Evolutionary conservation across 768 basidiomycete species (phyloP).

Genomic region (Boletus speciosus): DNA sequence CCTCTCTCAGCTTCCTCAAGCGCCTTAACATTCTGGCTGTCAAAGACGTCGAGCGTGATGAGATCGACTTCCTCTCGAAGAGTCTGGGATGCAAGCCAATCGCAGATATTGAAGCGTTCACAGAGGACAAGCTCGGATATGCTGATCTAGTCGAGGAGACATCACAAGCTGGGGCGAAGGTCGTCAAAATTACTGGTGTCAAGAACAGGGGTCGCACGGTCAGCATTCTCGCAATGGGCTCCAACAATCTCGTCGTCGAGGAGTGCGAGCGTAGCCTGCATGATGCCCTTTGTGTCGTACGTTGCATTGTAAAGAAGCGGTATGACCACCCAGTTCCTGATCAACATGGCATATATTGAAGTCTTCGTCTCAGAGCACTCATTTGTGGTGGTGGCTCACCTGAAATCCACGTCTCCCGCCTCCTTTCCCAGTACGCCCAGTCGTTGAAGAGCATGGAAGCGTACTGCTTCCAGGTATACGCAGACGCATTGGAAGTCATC

Average conservation of each 20-base stretch:
- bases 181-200: constrained; percentile 91
- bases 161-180: constrained; percentile 77
- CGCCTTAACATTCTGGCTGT: constrained; percentile 94
- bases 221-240: constrained; percentile 91
- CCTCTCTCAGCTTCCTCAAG: constrained; percentile 95
- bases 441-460: constrained; percentile 97
- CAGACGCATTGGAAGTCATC: constrained; percentile 96
- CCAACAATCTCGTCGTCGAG: constrained; percentile 89
- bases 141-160: constrained; percentile 95
- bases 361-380: constrained; percentile 55
- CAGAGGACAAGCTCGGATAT: constrained; percentile 95
- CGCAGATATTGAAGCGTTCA: constrained; percentile 96
- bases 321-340: constrained; percentile 33
- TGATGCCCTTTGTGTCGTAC: constrained; percentile 97
- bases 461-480: constrained; percentile 98
- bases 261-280: constrained; percentile 97
- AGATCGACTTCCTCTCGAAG: constrained; percentile 95
- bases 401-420: constrained; percentile 93
- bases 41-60: constrained; percentile 97
- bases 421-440: constrained; percentile 87
- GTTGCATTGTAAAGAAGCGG: constrained; percentile 98
- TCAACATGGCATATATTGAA: not conserved
- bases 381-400: constrained; percentile 97
- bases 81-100: constrained; percentile 94
- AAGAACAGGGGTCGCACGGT: constrained; percentile 94